phyloP scores from a whole-genome alignment of 1,139 yeast genomes.

The Spencermartinsiella ligniputridi region DNA sequence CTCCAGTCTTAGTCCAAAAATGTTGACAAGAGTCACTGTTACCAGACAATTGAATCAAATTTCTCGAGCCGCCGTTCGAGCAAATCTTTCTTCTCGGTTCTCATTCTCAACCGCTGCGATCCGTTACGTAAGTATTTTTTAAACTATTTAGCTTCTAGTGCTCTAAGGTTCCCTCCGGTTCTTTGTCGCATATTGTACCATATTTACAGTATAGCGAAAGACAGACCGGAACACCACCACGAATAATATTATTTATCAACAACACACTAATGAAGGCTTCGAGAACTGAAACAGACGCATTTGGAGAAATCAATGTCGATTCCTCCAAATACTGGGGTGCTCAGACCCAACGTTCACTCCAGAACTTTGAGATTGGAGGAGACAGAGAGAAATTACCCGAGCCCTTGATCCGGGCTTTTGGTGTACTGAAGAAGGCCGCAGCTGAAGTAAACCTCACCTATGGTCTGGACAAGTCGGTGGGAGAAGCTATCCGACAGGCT shows the following conservation, averaged over 20 bases:
- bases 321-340: constrained; percentile 92
- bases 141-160: no score
- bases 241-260: not conserved
- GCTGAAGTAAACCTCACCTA: constrained; percentile 83
- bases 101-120: not conserved
- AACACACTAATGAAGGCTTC: constrained; percentile 22
- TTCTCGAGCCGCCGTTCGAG: not conserved
- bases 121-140: not conserved
- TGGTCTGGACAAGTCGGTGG: constrained; percentile 82
- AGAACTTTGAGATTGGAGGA: constrained; percentile 95
- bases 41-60: not conserved
- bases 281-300: constrained; percentile 90
- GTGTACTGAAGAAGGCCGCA: constrained; percentile 89
- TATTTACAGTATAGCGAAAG: not conserved
- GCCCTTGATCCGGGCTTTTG: constrained; percentile 88
- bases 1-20: not conserved
- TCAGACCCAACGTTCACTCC: constrained; percentile 83
- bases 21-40: not conserved
- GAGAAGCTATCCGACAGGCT: constrained; percentile 84
- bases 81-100: not conserved
- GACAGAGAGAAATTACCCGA: constrained; percentile 84
- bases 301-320: constrained; percentile 92
- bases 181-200: not conserved
- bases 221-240: not conserved
- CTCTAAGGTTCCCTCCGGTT: not conserved